These are phyloP conservation scores for Cadophora luteo-olivacea DNA, from an alignment of 2,329 filamentous ascomycete species.

Conservation along the genomic window DNA sequence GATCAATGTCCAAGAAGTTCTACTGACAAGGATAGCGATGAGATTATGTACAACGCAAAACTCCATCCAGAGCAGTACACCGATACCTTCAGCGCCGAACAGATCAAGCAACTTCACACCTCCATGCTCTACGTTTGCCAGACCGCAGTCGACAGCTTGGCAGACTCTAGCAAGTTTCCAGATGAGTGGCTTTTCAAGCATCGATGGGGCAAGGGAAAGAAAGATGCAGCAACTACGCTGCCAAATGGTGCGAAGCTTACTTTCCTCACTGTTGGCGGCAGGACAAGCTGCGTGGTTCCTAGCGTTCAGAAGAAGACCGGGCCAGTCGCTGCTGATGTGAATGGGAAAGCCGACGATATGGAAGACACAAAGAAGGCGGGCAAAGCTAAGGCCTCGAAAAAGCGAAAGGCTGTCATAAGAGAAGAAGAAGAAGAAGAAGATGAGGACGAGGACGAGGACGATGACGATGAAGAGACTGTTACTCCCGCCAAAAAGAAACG, in stretches of 20 bases:
- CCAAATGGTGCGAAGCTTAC: constrained; percentile 86
- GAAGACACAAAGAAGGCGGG: constrained; percentile 40
- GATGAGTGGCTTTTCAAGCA: constrained; percentile 87
- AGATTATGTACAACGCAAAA: constrained; percentile 86
- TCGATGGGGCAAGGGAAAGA: constrained; percentile 89
- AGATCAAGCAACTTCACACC: constrained; percentile 75
- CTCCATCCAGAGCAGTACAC: constrained; percentile 94
- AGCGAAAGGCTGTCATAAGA: constrained; percentile 8
- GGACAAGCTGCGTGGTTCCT: constrained; percentile 90
- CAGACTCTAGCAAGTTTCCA: constrained; percentile 84
- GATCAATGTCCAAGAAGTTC: background rate
- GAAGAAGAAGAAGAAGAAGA: background rate
- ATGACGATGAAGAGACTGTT: background rate
- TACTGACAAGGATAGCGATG: constrained; percentile 61
- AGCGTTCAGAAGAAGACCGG: constrained; percentile 79
- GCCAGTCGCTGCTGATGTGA: constrained; percentile 38
- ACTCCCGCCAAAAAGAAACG: constrained; percentile 1
- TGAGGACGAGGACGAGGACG: constrained; percentile 18
- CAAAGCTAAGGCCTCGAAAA: constrained; percentile 44
- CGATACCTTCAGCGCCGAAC: constrained; percentile 75
- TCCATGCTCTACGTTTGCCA: constrained; percentile 81
- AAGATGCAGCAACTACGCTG: constrained; percentile 67
- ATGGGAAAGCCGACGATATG: constrained; percentile 26
- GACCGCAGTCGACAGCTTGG: constrained; percentile 78
- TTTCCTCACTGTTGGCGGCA: constrained; percentile 86